Evolutionary conservation across 352 stramenopile species (phyloP).

Genomic region (Phytophthora pinifolia): DNA sequence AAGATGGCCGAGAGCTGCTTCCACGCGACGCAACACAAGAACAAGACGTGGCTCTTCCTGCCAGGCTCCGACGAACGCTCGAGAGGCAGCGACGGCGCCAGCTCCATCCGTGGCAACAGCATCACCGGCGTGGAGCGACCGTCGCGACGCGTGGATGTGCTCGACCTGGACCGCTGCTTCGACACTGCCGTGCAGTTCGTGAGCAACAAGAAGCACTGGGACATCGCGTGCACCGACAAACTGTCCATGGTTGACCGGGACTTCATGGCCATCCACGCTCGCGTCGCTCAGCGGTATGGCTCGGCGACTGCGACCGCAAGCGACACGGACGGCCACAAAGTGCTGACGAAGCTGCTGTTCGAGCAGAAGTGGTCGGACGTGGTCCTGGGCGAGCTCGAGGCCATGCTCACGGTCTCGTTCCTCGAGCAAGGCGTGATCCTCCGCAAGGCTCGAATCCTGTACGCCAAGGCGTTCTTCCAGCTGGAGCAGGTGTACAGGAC

Average conservation of each 20-base stretch:
- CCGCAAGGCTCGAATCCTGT: constrained; percentile 75
- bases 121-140: constrained; percentile 64
- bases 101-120: constrained; percentile 33
- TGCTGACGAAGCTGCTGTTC: constrained; percentile 73
- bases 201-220: constrained; percentile 44
- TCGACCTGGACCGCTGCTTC: constrained; percentile 74
- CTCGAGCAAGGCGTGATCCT: constrained; percentile 87
- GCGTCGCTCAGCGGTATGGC: constrained; percentile 38
- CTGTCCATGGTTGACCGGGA: constrained; percentile 68
- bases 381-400: constrained; percentile 81
- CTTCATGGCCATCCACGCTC: constrained; percentile 57
- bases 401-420: constrained; percentile 87
- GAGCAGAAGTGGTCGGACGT: constrained; percentile 92
- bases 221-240: constrained; percentile 45
- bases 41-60: constrained; percentile 77
- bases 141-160: constrained; percentile 58
- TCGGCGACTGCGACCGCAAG: constrained; percentile 3
- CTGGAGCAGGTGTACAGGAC: constrained; percentile 57
- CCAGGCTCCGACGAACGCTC: constrained; percentile 60
- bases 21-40: constrained; percentile 66
- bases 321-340: constrained; percentile 21
- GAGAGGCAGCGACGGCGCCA: constrained; percentile 45
- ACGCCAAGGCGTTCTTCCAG: constrained; percentile 77
- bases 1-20: constrained; percentile 70
- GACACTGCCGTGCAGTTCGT: constrained; percentile 67